Evolutionary conservation across 148 eudicot species (phyloP).

Genomic region (Pharnaceum exiguum): DNA sequence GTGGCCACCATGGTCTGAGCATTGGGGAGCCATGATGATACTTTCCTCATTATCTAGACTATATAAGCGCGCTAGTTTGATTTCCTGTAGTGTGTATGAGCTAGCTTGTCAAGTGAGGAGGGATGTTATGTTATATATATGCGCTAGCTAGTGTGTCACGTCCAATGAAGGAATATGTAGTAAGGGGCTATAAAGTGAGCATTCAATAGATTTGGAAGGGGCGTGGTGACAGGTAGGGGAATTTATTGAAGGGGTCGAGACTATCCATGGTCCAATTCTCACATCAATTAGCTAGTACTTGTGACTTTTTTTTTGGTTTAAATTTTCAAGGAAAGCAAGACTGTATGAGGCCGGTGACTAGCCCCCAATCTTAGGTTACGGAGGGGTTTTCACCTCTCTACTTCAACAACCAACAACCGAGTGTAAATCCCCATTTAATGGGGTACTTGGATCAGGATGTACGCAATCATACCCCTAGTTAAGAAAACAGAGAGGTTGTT

Average conservation of each 20-base stretch:
- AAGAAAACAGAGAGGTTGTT: too few relatives aligned
- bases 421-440: too few relatives aligned
- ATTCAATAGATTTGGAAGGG: slow-evolving; percentile 18
- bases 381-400: too few relatives aligned
- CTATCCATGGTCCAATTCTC: slow-evolving; percentile 5
- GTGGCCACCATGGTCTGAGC: not conserved
- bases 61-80: not conserved
- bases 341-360: too few relatives aligned
- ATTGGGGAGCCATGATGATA: not conserved
- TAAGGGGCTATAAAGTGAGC: not conserved
- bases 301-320: too few relatives aligned
- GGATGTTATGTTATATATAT: not conserved
- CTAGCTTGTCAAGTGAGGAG: not conserved
- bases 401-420: too few relatives aligned
- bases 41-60: not conserved
- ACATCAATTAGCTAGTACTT: too few relatives aligned
- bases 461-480: too few relatives aligned
- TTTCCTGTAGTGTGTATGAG: not conserved
- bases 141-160: not conserved
- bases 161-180: slow-evolving; percentile 17
- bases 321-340: too few relatives aligned
- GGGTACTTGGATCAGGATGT: too few relatives aligned
- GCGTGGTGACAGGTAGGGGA: slow-evolving; percentile 17
- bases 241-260: slow-evolving; percentile 11
- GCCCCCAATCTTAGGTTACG: too few relatives aligned